Percentiles rank a stretch among this genome's conserved stretches.
Conservation (phyloP, 1,139 yeast genomes). For the Sugiyamaella pinicola region DNA sequence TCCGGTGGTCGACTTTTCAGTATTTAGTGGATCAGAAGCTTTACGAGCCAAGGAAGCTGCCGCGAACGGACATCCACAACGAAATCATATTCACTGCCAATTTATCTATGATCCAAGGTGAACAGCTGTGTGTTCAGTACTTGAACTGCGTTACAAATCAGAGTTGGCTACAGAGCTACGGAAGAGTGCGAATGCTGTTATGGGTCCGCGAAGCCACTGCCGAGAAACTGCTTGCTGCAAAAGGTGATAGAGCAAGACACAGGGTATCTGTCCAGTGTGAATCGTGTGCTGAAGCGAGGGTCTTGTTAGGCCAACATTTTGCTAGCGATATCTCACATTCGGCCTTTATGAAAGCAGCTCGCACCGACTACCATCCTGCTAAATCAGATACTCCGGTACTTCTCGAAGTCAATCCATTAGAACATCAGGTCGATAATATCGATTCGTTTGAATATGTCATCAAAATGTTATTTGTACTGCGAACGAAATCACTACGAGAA, state of each 20-base stretch:
- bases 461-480: conserved; percentile 61
- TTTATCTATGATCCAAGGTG: conserved; percentile 61
- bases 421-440: conserved; percentile 42
- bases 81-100: conserved; percentile 68
- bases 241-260: conserved; percentile 52
- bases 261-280: conserved; percentile 65
- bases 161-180: conserved; percentile 77
- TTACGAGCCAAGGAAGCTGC: conserved; percentile 47
- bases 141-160: conserved; percentile 65
- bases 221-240: conserved; percentile 57
- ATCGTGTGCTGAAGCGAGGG: conserved; percentile 47
- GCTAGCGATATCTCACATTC: neutral
- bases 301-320: conserved; percentile 6
- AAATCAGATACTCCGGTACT: conserved; percentile 29
- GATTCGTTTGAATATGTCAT: conserved; percentile 69
- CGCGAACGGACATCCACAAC: conserved; percentile 55
- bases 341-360: conserved; percentile 5
- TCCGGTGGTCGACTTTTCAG: conserved; percentile 62
- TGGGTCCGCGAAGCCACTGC: conserved; percentile 65
- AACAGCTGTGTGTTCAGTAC: conserved; percentile 76
- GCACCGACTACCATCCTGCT: conserved; percentile 24
- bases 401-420: conserved; percentile 36
- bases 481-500: conserved; percentile 52
- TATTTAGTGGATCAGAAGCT: conserved; percentile 48
- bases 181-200: conserved; percentile 69